phyloP scores from a whole-genome alignment of 2,329 filamentous ascomycete genomes.

The Nemania sp. region DNA sequence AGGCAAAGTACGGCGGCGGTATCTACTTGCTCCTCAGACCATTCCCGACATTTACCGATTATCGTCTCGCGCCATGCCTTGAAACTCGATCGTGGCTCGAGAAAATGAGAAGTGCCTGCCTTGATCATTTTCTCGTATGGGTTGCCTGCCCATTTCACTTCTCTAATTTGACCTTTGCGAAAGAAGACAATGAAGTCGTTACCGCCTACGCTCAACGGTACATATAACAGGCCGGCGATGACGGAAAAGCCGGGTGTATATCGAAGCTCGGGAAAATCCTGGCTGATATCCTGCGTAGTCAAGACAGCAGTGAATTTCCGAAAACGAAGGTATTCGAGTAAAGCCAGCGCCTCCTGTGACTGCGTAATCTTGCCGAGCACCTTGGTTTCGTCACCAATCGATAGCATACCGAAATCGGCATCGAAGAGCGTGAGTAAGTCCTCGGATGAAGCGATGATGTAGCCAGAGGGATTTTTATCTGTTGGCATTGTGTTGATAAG shows the following conservation, averaged over 20 bases:
- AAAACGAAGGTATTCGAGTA: constrained; percentile 87
- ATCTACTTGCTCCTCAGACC: constrained; percentile 90
- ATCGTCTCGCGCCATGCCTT: constrained; percentile 85
- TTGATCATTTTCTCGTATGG: constrained; percentile 83
- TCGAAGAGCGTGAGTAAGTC: constrained; percentile 86
- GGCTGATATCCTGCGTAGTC: constrained; percentile 78
- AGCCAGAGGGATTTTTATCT: constrained; percentile 84
- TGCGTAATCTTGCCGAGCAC: constrained; percentile 80
- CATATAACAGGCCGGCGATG: constrained; percentile 83
- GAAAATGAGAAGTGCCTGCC: constrained; percentile 76
- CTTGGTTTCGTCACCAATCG: constrained; percentile 89
- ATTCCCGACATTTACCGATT: constrained; percentile 84
- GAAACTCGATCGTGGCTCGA: constrained; percentile 85
- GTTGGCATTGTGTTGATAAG: constrained; percentile 88
- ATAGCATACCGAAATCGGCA: constrained; percentile 86
- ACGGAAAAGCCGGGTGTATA: constrained; percentile 83
- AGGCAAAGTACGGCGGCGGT: constrained; percentile 88
- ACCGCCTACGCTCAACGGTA: constrained; percentile 81
- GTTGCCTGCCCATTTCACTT: constrained; percentile 88
- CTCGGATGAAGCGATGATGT: constrained; percentile 90
- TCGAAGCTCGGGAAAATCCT: constrained; percentile 83
- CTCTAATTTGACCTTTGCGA: constrained; percentile 78
- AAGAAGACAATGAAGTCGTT: constrained; percentile 93
- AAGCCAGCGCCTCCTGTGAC: constrained; percentile 83
- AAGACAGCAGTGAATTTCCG: constrained; percentile 79